Evolutionary conservation across 306 rosid species (phyloP).

Genomic region (Notholithocarpus densiflorus): DNA sequence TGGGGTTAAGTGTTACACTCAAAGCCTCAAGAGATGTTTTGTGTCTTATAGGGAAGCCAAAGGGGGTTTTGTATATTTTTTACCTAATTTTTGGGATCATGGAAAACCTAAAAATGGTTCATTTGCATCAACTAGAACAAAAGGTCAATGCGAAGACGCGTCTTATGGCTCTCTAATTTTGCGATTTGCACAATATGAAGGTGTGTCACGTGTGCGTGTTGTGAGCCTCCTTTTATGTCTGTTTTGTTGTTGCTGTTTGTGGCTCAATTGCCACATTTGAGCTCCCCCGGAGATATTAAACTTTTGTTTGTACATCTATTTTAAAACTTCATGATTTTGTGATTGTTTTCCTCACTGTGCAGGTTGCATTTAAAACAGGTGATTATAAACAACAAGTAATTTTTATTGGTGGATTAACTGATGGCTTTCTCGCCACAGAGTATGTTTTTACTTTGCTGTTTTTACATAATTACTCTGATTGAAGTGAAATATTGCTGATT

Average conservation of each 20-base stretch:
- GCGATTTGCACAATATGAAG: neutral
- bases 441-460: conserved; percentile 35
- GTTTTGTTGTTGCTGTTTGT: neutral
- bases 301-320: neutral
- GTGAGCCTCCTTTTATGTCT: neutral
- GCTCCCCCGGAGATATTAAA: neutral
- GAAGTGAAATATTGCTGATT: neutral
- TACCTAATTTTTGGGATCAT: neutral
- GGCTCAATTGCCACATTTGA: neutral
- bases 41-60: too few relatives aligned
- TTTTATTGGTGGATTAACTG: conserved; percentile 90
- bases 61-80: too few relatives aligned
- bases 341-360: conserved; percentile 20
- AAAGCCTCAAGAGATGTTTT: too few relatives aligned
- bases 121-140: neutral
- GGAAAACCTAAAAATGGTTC: neutral
- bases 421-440: conserved; percentile 92
- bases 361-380: conserved; percentile 97
- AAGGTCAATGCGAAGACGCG: neutral
- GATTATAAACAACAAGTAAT: conserved; percentile 85
- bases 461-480: neutral
- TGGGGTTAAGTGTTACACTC: too few relatives aligned
- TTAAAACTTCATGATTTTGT: neutral
- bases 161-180: neutral
- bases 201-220: neutral